A percentile compares a stretch with the other conserved stretches of the same genome.
These are phyloP conservation scores for Dillenia turbinata DNA, from an alignment of 164 flowering plant genomes.

Conservation along the genomic window DNA sequence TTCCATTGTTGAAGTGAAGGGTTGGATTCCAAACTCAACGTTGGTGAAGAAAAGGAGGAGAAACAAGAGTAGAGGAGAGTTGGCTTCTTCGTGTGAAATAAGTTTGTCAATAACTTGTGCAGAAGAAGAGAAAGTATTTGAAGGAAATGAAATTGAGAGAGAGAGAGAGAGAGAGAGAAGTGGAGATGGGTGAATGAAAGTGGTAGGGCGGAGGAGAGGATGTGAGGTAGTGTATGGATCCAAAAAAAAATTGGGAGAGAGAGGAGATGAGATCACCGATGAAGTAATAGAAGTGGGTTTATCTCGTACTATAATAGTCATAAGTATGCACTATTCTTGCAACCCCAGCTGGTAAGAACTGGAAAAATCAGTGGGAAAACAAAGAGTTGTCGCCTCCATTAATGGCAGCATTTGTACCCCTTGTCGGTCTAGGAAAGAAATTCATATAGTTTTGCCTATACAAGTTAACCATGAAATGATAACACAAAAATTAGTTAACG, in stretches of 20 bases:
- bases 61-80: background rate
- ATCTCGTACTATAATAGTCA: conserved; percentile 22
- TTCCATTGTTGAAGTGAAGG: conserved; percentile 40
- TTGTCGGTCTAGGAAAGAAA: conserved; percentile 38
- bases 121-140: too few species aligned
- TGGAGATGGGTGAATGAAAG: background rate
- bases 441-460: conserved; percentile 4
- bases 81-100: too few species aligned
- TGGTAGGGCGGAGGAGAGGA: background rate
- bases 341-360: conserved; percentile 24
- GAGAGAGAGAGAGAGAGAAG: conserved; percentile 8
- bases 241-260: background rate
- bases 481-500: background rate
- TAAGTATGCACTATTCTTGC: conserved; percentile 20
- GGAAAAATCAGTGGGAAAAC: conserved; percentile 50
- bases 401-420: conserved; percentile 38
- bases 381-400: conserved; percentile 55
- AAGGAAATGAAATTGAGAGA: background rate
- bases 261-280: background rate
- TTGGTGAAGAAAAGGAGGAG: background rate
- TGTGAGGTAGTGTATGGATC: background rate
- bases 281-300: conserved; percentile 4
- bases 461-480: background rate
- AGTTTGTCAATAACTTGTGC: too few species aligned
- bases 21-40: conserved; percentile 44